Evolutionary conservation across 768 basidiomycete species (phyloP).

Genomic region (Cantharellus cinnabarinus): DNA sequence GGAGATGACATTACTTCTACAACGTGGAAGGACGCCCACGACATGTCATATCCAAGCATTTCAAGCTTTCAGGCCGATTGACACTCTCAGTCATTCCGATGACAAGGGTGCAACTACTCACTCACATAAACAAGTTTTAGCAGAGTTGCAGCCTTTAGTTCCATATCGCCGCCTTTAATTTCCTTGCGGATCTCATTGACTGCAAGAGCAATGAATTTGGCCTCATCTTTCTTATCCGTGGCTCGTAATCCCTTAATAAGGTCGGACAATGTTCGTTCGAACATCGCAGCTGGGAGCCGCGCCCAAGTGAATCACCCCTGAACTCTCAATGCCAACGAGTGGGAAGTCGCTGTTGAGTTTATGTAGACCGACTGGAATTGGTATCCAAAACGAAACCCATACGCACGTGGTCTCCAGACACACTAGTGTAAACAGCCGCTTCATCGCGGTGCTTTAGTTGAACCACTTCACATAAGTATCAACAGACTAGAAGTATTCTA

Average conservation of each 20-base stretch:
- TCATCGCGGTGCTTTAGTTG: no score
- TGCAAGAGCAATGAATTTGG: slow-evolving; percentile 77
- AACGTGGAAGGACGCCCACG: slow-evolving; percentile 91
- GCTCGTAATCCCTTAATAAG: slow-evolving; percentile 51
- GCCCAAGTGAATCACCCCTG: no score
- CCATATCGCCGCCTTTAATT: slow-evolving; percentile 87
- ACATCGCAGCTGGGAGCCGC: slow-evolving; percentile 31
- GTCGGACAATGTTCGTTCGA: slow-evolving; percentile 90
- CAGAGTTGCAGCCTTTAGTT: slow-evolving; percentile 84
- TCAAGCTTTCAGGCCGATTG: slow-evolving; percentile 46
- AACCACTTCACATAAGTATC: no score
- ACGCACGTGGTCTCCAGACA: no score
- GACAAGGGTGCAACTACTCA: slow-evolving; percentile 11
- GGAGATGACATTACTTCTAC: slow-evolving; percentile 96
- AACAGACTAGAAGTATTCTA: no score
- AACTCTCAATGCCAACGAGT: no score
- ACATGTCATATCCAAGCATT: slow-evolving; percentile 91
- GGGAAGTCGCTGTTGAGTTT: no score
- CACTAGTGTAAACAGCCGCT: no score
- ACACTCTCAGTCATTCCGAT: not conserved
- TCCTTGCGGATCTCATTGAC: slow-evolving; percentile 88
- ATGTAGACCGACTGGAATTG: no score
- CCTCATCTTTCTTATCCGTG: slow-evolving; percentile 73
- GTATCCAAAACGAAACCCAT: no score
- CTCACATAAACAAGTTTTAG: slow-evolving; percentile 92